Evolutionary conservation across 2,329 filamentous ascomycete species (phyloP), one percentile per base, ranked within the genome.

Genomic region (Cladosporium halotolerans): DNA sequence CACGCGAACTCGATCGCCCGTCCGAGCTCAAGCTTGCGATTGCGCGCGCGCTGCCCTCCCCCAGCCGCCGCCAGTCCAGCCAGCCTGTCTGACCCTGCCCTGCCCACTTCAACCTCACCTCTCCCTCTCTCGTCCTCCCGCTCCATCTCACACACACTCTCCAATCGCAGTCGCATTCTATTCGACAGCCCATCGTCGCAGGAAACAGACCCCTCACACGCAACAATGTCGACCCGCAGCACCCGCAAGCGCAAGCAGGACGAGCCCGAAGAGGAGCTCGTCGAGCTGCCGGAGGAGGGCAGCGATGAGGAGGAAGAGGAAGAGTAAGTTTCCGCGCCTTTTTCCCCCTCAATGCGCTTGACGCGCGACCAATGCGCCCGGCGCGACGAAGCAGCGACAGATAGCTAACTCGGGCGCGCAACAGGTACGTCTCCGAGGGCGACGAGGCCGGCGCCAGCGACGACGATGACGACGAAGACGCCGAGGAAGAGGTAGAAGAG

Each of bases 211-310:
- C 18, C 3, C 18, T 34, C 40, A 38, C 23, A 28, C 23, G 23
- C 23, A 28, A 28, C 28, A 43, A 51, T 43, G 33, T 23, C 39
- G n/a, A 32, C 40, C 34, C 42, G 39, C 48, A 40, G 48, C 40
- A 51, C 48, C 11, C 69, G 70, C 59, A 72, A 72, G 63, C 68
- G 70, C 59, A 72, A 72, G 65, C 66, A 72, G 51, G 68, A 70
- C 59, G 70, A 72, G 68, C 69, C 72, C 54, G 64, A 64, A 42
- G 67, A 72, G 60, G 70, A 72, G 68, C 69, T 72, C 54, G 64
- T 68, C 43, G 69, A 69, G 38, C 69, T 72, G 31, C 70, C 70
- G 4, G 69, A 66, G 4, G 69, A 66, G 51, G 70, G 72, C 39
- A 51, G 48, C 51, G 70, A 70, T 53, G 70, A 72, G 47, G 70